A percentile compares a stretch with the other conserved stretches of the same genome.
These are phyloP conservation scores for Castanea mollissima DNA, from an alignment of 306 rosid genomes.

Conservation along the genomic window DNA sequence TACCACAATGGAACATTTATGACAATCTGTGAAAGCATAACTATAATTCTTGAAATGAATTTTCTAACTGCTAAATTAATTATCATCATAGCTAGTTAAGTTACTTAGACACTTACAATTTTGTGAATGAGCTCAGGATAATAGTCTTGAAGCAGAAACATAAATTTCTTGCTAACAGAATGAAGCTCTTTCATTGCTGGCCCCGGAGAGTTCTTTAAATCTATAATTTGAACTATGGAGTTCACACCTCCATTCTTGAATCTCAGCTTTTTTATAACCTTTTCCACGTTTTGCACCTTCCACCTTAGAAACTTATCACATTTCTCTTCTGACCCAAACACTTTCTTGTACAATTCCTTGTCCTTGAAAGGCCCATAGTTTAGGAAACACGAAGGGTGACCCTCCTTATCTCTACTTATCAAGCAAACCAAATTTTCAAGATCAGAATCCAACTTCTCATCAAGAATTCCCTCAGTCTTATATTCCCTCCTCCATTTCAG, in stretches of 20 bases:
- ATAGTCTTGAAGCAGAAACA: constrained; percentile 46
- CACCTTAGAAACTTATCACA: constrained; percentile 51
- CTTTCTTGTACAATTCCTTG: constrained; percentile 28
- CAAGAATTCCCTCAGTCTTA: constrained; percentile 38
- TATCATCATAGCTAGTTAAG: background rate
- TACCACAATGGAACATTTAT: constrained; percentile 82
- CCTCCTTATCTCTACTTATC: constrained; percentile 53
- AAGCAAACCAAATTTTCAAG: constrained; percentile 28
- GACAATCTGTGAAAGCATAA: constrained; percentile 46
- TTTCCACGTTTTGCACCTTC: constrained; percentile 63
- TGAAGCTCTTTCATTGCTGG: constrained; percentile 58
- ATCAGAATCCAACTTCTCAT: constrained; percentile 38
- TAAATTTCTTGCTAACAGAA: constrained; percentile 38
- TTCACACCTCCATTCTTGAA: constrained; percentile 66
- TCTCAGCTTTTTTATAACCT: constrained; percentile 35
- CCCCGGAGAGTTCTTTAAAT: constrained; percentile 51
- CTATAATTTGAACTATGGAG: constrained; percentile 54
- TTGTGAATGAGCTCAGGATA: constrained; percentile 65
- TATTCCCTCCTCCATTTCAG: constrained; percentile 57
- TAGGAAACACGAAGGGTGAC: constrained; percentile 58
- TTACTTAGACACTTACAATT: constrained; percentile 16
- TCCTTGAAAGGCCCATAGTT: constrained; percentile 46
- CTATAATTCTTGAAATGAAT: background rate
- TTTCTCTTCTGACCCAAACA: constrained; percentile 48
- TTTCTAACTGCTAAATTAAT: background rate